Evolutionary conservation across 129 eudicot genomes (phyloP).

Genomic region (Heracleum sosnowskyi): DNA sequence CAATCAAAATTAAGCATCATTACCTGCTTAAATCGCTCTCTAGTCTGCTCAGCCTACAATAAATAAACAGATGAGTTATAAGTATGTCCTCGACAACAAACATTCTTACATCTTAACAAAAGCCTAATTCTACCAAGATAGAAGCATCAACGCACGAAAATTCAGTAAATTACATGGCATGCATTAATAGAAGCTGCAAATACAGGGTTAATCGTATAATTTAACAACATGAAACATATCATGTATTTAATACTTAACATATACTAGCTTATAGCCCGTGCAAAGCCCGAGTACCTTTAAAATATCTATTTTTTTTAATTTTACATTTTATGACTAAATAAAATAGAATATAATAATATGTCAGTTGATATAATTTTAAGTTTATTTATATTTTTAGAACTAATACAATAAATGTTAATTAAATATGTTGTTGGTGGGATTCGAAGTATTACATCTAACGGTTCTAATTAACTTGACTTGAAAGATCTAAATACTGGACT

Average conservation of each 20-base stretch:
- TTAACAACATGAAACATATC: not conserved
- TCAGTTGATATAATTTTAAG: no score
- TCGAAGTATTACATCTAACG: no score
- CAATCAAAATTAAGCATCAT: not conserved
- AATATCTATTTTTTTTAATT: no score
- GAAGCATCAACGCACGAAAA: not conserved
- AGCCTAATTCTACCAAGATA: not conserved
- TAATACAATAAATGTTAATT: no score
- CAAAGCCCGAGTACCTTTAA: no score
- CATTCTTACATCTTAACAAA: not conserved
- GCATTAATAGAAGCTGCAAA: not conserved
- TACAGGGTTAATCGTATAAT: not conserved
- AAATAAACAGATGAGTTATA: not conserved
- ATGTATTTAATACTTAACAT: not conserved
- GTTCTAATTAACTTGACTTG: no score
- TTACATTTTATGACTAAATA: no score
- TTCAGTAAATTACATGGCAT: not conserved
- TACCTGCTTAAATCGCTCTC: slow-evolving; percentile 68
- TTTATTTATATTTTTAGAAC: no score
- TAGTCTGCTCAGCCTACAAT: slow-evolving; percentile 63
- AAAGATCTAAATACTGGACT: no score
- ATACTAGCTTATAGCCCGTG: no score
- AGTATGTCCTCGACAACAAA: not conserved
- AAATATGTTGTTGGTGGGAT: no score
- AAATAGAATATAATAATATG: no score